Percentiles rank a stretch among this genome's conserved stretches.
phyloP scores from a whole-genome alignment of 2,329 filamentous ascomycete species.

The Fusarium temperatum region DNA sequence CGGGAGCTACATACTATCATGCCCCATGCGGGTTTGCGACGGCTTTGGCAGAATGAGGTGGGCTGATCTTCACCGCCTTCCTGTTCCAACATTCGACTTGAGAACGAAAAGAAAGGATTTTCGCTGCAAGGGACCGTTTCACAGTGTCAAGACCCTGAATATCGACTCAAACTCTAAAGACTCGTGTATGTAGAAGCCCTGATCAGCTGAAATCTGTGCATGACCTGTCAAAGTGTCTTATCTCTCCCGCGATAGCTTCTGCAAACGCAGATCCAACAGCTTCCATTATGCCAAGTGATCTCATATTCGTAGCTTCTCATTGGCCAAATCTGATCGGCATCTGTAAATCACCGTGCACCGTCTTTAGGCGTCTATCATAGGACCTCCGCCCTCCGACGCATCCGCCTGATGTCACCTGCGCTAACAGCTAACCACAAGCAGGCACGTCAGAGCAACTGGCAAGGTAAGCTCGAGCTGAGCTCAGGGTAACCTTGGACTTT shows the following conservation, averaged over 20 bases:
- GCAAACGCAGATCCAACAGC: constrained; percentile 12
- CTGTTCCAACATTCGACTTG: neutral
- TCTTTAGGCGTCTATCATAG: constrained; percentile 32
- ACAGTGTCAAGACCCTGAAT: neutral
- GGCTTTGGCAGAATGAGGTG: constrained; percentile 32
- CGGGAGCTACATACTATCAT: constrained; percentile 17
- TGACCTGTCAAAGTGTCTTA: constrained; percentile 4
- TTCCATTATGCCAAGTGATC: constrained; percentile 15
- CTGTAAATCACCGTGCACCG: constrained; percentile 15
- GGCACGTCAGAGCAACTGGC: neutral
- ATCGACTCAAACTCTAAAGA: neutral
- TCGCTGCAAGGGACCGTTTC: neutral
- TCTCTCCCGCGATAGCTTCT: constrained; percentile 11
- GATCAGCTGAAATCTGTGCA: constrained; percentile 18
- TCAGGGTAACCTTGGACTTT: constrained; percentile 9
- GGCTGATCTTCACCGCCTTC: constrained; percentile 39
- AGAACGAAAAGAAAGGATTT: neutral
- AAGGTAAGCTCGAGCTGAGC: constrained; percentile 9
- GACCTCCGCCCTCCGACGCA: constrained; percentile 30
- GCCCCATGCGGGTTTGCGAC: constrained; percentile 13
- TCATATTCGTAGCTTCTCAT: constrained; percentile 23
- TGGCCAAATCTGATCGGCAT: constrained; percentile 26
- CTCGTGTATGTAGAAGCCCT: neutral
- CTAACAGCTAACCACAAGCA: constrained; percentile 20
- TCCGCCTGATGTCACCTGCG: constrained; percentile 39